phyloP scores from a whole-genome alignment of 176 grass and related monocot genomes.

The Oryza coarctata region DNA sequence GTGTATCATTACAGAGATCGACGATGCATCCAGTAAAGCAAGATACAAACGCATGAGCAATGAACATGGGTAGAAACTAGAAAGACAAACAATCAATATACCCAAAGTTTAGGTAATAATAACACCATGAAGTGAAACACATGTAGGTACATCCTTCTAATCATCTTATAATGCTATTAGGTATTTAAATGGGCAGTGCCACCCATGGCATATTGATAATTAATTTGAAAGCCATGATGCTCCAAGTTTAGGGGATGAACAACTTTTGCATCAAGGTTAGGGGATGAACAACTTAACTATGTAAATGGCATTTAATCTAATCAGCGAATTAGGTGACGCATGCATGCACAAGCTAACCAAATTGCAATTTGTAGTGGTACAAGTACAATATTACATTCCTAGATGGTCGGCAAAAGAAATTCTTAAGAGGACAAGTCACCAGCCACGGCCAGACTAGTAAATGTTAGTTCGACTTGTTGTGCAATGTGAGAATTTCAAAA shows the following conservation, averaged over 20 bases:
- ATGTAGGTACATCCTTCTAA: not conserved
- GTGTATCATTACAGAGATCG: not conserved
- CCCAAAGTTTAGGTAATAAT: not conserved
- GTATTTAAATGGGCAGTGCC: not conserved
- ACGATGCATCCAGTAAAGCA: not conserved
- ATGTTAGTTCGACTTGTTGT: not conserved
- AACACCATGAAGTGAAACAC: not conserved
- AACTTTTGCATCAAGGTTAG: not conserved
- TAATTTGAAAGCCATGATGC: no score
- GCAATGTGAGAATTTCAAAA: not conserved
- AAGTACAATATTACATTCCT: not conserved
- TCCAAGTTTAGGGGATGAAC: no score
- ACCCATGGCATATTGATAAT: no score
- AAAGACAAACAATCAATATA: not conserved
- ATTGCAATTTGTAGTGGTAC: not conserved
- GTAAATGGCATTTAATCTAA: constrained; percentile 22
- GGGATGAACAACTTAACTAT: not conserved
- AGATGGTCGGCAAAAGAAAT: not conserved
- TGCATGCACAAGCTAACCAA: constrained; percentile 16
- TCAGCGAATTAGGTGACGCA: constrained; percentile 25
- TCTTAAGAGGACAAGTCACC: not conserved
- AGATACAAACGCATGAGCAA: not conserved
- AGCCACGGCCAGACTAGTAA: not conserved
- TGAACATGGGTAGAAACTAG: not conserved
- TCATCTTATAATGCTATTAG: not conserved